Evolutionary conservation across 352 stramenopile genomes (phyloP), one percentile per base, ranked within the genome.

Genomic region (Globisporangium viniferum): DNA sequence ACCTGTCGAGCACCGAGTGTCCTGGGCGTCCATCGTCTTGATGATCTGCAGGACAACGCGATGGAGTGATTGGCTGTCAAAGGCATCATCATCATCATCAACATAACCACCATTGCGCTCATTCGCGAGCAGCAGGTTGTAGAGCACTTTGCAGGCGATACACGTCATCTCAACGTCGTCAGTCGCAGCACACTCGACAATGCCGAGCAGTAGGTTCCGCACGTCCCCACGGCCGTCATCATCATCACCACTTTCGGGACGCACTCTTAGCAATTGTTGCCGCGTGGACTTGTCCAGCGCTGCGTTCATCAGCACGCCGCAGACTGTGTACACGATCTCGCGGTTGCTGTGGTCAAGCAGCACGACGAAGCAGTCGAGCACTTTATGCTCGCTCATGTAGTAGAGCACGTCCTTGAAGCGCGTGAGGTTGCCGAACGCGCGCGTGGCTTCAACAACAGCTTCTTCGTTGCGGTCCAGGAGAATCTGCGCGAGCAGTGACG

Each of bases 351-450:
- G 85, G 51, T 91, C 79, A 4, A 97, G 76, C 44, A 97, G 71
- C 6, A 93, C 74, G 6, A 94, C 88, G 22, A 92, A 74, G 29
- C 82, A 78, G 8, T 89, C 79, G 12, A 96, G 71, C 18, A 91
- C 78, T 55, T 91, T 83, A n/a, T 79, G 62, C 18, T 80, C 64
- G 1, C 63, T 63, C 75, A 96, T 91, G 24, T 62, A 66, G 1
- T 8, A 67, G 12, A 95, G 70, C 12, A 93, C 85, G 36, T 92
- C 80, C 53, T 78, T 77, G 68, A 93, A 92, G 7, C 89, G 77
- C 14, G 81, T 88, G 51, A 97, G 75, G 67, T 97, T 97, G 10
- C 90, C 90, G 49, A 97, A 95, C 12, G 90, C 89, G 36, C 90
- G 80, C 24, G 86, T 71, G 0, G 89, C 87, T 76, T 97, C 90